phyloP scores from a whole-genome alignment of 768 basidiomycete genomes.

The Guyanaporus albipodus region DNA sequence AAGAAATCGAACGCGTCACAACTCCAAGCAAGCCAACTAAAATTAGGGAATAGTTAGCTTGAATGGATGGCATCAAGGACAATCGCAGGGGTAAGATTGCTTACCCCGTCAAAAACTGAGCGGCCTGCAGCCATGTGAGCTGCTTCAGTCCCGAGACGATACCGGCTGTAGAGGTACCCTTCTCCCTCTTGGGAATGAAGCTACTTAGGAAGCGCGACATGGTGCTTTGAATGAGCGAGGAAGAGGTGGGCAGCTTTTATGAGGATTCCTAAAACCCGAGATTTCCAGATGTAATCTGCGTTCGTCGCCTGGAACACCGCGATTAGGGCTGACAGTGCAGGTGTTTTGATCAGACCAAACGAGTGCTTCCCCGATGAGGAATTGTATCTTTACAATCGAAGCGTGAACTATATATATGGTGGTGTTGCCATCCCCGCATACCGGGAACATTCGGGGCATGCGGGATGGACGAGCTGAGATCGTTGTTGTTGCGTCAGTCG shows the following conservation, averaged over 20 bases:
- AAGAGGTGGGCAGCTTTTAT: slow-evolving; percentile 13
- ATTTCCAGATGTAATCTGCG: background rate
- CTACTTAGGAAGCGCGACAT: slow-evolving; percentile 39
- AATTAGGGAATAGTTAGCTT: background rate
- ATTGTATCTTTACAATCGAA: background rate
- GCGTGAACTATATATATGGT: background rate
- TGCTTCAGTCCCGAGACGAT: slow-evolving; percentile 41
- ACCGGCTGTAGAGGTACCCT: slow-evolving; percentile 32
- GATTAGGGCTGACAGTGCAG: no score
- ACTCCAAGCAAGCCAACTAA: slow-evolving; percentile 83
- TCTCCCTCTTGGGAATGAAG: slow-evolving; percentile 48
- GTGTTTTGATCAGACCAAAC: no score
- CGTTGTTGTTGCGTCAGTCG: no score
- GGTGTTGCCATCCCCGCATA: background rate
- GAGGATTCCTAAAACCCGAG: background rate
- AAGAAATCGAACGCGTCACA: slow-evolving; percentile 89
- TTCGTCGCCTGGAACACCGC: background rate
- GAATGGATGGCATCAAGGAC: background rate
- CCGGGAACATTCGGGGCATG: slow-evolving; percentile 1
- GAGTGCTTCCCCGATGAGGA: slow-evolving; percentile 7
- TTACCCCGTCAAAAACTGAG: slow-evolving; percentile 56
- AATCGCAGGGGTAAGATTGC: background rate
- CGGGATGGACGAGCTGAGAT: background rate
- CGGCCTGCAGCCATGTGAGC: slow-evolving; percentile 54
- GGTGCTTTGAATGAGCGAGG: background rate